Base-by-base conservation (phyloP, 2,329 filamentous ascomycete species). In the Pseudopyrenochaeta lycopersici region DNA sequence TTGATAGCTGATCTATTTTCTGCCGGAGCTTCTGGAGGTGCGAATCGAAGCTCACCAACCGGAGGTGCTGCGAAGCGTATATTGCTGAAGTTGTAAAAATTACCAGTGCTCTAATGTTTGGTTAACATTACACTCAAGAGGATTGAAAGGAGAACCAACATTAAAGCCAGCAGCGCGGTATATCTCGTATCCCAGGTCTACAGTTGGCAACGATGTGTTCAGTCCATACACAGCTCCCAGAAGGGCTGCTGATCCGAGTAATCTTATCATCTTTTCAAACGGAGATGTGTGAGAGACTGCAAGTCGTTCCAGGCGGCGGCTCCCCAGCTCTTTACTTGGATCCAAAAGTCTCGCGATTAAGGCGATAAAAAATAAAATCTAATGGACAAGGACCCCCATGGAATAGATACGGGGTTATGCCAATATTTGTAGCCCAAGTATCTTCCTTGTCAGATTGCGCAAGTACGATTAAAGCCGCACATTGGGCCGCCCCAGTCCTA, bases 11-110 rank as follows among this genome's bases (percentile, higher is more conserved):
- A 71, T 29, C 81, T 76, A 60, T 83, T 78, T 39, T 70, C 60
- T 7, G 69, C 69, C 3, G 81, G 80, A 9, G 72, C 59, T 18
- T 74, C 71, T 2, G 84, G 83, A 27, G 79, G 77, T 15, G 75
- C 75, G 58, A 84, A 86, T 20, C 84, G 76, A 39, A 84, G 67
- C 12, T 82, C 63, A 9, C 81, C 83, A 2, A 81, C 56, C 1
- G 84, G 84, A 12, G 84, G 78, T 21, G 81, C 80, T 5, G 82
- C 84, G 67, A 81, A 86, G 38, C 83, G 79, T 56, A 86, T 84
- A 60, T 86, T 85, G 46, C 73, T 80, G 71, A 86, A 86, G 56
- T 81, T 83, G 69, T 84, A 85, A 56, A 80, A 74, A 18, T 73
- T 68, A n/a, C 68, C 69, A 0, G 78, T 71, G 52, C 72, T 64